Conservation (phyloP, 768 basidiomycete genomes). For the Boletellus emodensis region DNA sequence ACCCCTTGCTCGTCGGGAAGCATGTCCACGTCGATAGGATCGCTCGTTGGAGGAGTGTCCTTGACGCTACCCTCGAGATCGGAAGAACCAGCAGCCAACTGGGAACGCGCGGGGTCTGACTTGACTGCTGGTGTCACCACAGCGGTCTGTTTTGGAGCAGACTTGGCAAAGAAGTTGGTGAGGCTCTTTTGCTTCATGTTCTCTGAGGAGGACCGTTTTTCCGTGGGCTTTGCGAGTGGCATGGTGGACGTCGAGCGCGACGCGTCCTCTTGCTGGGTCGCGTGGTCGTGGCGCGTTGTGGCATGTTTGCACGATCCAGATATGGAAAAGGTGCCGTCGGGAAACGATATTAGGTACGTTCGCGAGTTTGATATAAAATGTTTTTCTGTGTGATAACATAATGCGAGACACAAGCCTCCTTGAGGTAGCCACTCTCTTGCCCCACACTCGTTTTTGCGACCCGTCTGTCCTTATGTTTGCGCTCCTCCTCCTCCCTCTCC, state of each 20-base stretch:
- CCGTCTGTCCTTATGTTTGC: constrained; percentile 20
- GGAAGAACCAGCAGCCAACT: constrained; percentile 41
- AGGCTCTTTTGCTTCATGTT: constrained; percentile 69
- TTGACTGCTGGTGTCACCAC: not conserved
- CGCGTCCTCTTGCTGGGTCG: not conserved
- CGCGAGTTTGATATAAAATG: too few relatives aligned
- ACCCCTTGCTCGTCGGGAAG: constrained; percentile 43
- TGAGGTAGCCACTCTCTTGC: not conserved
- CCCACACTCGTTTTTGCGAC: constrained; percentile 12
- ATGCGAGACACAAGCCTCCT: not conserved
- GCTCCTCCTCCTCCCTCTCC: constrained; percentile 15
- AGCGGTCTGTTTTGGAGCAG: constrained; percentile 31
- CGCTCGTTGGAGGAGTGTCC: constrained; percentile 74
- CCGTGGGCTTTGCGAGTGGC: constrained; percentile 20
- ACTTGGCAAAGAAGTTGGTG: constrained; percentile 60
- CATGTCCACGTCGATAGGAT: constrained; percentile 76
- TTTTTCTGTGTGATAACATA: too few relatives aligned
- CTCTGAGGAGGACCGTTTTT: constrained; percentile 39
- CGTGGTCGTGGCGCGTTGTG: constrained; percentile 17
- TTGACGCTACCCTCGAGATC: constrained; percentile 44
- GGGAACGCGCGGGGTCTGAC: constrained; percentile 18
- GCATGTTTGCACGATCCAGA: constrained; percentile 13
- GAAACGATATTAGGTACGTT: too few relatives aligned
- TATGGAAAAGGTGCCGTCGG: not conserved
- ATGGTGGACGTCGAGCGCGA: constrained; percentile 14